Evolutionary conservation across 176 grass and related monocot species (phyloP), one percentile per base, ranked within the genome.

Genomic region (Rhynchospora pubera): DNA sequence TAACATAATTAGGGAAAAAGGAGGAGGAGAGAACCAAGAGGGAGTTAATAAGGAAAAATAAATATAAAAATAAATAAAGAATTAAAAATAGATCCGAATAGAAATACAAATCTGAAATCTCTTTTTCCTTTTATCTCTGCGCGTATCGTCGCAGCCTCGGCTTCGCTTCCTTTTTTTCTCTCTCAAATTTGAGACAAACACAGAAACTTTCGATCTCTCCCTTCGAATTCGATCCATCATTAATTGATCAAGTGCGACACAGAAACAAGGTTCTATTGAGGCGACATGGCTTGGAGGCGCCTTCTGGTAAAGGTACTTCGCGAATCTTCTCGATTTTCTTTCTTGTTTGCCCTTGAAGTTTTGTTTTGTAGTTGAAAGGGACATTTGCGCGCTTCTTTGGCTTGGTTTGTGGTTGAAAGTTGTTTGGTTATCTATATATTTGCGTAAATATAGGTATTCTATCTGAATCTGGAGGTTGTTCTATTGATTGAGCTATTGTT

Each of bases 251-350:
- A 79, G 77, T 61, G 16, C 28, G 15, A 60, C 23, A 6, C 51
- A 23, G 57, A 15, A 43, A 18, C 6, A 44, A 18, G 39, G 44
- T 80, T 57, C 46, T 62, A 19, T 80, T n/a, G 57, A 24, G 78
- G 78, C 78, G 78, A 61, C 26, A 80, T 80, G 78, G 79, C 79
- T 67, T 82, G 79, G 79, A 82, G 79, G 79, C 79, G 59, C 79
- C 79, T 82, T 82, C 61, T 82, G 43, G 62, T 66, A 65, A 82
- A 82, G 79, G 79, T 82, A 64, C 21, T 14, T 82, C 8, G 45
- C 44, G 18, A 65, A 66, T 82, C 24, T 82, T 82, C 75, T 78
- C 13, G 24, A 78, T 58, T 57, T 53, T 53, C n/a, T 8, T 57
- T 42, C 6, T 32, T 32, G 9, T 80, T 42, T 80, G 48, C 7